Percentiles rank a stretch among this genome's conserved stretches.
Conservation (phyloP, 306 rosid species). For the Oemleria cerasiformis region DNA sequence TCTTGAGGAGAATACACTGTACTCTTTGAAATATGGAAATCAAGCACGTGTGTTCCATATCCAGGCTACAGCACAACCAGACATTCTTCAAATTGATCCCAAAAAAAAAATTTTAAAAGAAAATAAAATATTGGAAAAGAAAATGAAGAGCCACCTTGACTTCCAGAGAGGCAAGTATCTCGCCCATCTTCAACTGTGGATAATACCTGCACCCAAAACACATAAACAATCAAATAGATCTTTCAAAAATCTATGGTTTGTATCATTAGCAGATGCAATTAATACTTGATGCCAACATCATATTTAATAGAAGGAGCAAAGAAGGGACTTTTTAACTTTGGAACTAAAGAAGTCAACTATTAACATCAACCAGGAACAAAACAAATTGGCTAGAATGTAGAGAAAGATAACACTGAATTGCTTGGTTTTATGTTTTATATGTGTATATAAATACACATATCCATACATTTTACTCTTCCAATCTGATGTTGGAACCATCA, state of each 20-base stretch:
- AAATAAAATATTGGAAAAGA: not conserved
- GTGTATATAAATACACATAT: not conserved
- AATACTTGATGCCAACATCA: not conserved
- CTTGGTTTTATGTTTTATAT: not conserved
- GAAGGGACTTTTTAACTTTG: not conserved
- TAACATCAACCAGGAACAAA: not conserved
- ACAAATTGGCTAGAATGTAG: not conserved
- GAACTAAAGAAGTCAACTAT: not conserved
- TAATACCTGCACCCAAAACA: slow-evolving; percentile 52
- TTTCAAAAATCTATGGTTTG: not conserved
- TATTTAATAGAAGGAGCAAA: not conserved
- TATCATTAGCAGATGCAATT: not conserved
- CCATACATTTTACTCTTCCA: too few relatives aligned
- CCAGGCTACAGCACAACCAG: slow-evolving; percentile 60
- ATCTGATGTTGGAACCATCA: too few relatives aligned
- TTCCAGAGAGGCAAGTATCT: slow-evolving; percentile 53
- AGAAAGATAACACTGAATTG: slow-evolving; percentile 2
- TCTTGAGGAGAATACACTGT: slow-evolving; percentile 33
- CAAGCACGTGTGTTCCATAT: slow-evolving; percentile 58
- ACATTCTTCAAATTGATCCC: slow-evolving; percentile 6
- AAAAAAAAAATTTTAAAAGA: not conserved
- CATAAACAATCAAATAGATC: not conserved
- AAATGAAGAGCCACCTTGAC: slow-evolving; percentile 52
- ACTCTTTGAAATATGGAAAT: slow-evolving; percentile 63
- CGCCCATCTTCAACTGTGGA: slow-evolving; percentile 65